Base-by-base conservation (phyloP, 1,284 basidiomycete species). In the Moesziomyces sp. region DNA sequence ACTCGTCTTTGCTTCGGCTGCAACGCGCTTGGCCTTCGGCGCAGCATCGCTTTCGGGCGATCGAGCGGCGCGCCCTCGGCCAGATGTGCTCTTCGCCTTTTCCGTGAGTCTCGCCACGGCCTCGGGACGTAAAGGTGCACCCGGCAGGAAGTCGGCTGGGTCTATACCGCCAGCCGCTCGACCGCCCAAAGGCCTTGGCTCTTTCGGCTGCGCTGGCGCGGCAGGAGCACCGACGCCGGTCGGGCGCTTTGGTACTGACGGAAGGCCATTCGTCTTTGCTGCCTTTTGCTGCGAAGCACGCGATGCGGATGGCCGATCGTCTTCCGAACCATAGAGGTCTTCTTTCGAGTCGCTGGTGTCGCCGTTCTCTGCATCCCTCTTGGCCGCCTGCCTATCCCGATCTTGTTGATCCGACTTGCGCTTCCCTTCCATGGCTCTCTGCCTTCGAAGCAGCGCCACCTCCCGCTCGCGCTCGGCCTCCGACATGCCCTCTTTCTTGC, bases 81-180 rank as follows among this genome's bases (percentile, higher is more conserved):
- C 47, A 5, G 61, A 35, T 3, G 30, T n/a, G 2, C 45, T 19
- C 43, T 60, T 59, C 13, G 53, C 47, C 53, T 58, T 74, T 42
- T 71, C 57, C 7, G 58, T 59, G 30, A 68, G 62, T 43, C 51
- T 57, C 4, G 58, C 56, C 59, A 62, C 66, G 4, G 59, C 60
- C 50, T 72, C 61, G 0, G 68, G 52, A 5, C 69, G 58, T 3
- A 76, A 23, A 28, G 73, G 70, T 13, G 73, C 76, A 7, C 74
- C 74, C n/a, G 76, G 73, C 10, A 78, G 55, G 45, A 73, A 78
- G 30, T 78, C 73, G 30, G 76, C 76, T 4, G 76, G 73, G 18
- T 72, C 67, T 53, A 73, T 62, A n/a, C 65, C 73, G 28, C 69
- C 63, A n/a, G 49, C 19, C 19, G 52, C 28, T 44, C 66, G 52